These are phyloP conservation scores for Artomyces pyxidatus DNA, from an alignment of 768 basidiomycete genomes.

Conservation along the genomic window DNA sequence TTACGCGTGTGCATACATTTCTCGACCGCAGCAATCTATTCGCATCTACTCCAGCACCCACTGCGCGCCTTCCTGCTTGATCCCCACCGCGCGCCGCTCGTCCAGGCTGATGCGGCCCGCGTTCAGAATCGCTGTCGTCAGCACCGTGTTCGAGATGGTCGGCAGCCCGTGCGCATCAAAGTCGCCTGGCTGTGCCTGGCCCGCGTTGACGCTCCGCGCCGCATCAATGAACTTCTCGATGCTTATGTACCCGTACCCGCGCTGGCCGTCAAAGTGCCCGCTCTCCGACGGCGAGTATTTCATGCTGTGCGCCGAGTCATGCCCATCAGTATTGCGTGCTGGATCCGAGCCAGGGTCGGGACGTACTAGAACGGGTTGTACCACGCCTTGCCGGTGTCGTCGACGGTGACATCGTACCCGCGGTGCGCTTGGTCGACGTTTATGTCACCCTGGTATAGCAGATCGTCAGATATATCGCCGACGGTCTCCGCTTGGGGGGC, in stretches of 20 bases:
- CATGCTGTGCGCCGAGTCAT: constrained; percentile 46
- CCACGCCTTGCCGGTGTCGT: constrained; percentile 78
- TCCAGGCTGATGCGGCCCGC: constrained; percentile 87
- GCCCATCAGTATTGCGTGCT: neutral
- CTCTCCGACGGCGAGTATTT: constrained; percentile 90
- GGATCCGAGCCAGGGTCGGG: neutral
- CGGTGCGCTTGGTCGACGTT: constrained; percentile 90
- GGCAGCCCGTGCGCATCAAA: constrained; percentile 79
- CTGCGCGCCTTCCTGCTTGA: constrained; percentile 53
- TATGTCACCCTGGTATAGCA: constrained; percentile 74
- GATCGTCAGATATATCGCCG: too few species aligned
- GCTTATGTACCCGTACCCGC: constrained; percentile 86
- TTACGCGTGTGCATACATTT: constrained; percentile 6
- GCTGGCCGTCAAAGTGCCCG: constrained; percentile 91
- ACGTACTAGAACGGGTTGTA: constrained; percentile 89
- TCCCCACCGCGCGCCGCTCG: constrained; percentile 77
- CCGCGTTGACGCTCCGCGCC: constrained; percentile 69
- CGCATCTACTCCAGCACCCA: constrained; percentile 67
- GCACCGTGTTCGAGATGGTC: constrained; percentile 82
- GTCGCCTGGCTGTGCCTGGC: constrained; percentile 52
- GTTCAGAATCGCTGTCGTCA: constrained; percentile 82
- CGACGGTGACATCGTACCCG: constrained; percentile 84
- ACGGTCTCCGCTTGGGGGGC: too few species aligned
- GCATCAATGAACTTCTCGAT: constrained; percentile 91
- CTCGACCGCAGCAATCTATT: too few species aligned